Evolutionary conservation across 2,329 filamentous ascomycete species (phyloP), one percentile per base, ranked within the genome.

Genomic region (Trichoderma afroharzianum): DNA sequence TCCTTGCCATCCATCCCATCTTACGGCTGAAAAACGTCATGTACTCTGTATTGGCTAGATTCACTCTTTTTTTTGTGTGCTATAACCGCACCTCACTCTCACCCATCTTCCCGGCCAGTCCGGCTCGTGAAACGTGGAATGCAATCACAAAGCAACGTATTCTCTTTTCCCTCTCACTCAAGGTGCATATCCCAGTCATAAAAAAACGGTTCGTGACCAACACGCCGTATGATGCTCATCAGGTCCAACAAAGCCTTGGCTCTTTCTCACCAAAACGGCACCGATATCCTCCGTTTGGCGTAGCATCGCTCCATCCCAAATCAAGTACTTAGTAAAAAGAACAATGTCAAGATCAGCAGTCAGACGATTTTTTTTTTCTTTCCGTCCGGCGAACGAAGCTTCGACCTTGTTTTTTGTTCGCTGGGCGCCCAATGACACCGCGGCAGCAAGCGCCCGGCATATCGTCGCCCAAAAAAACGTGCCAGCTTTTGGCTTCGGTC

Each of bases 141-240:
- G 55, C 55, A 58, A 55, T 14, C 50, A 9, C 21, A 55, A 7
- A n/a, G 26, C 14, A 32, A 18, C 55, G 28, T 30, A 18, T 58
- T 58, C 55, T 30, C 12, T n/a, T 28, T 28, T 18, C 15, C 9
- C 6, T 12, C 55, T 32, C 15, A 12, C 3, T 28, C 55, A 32
- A 7, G 7, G 36, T 18, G 7, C 26, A 58, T 32, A 30, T 12
- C 26, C 9, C 2, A 43, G 18, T 36, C 12, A 47, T 18, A 47
- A 47, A 36, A 18, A n/a, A 43, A 43, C 5, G 24, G 11, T 47
- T 63, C 12, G 30, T 33, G 30, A 63, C 55, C 43, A 47, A 24
- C 55, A 61, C 15, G 24, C 63, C 64, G 64, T 72, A 58, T 72
- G 70, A 72, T 72, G 64, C 43, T 43, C 43, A 39, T n/a, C 43